Conservation (phyloP, 1,139 yeast species). For the Debaryomycetaceae sp. region DNA sequence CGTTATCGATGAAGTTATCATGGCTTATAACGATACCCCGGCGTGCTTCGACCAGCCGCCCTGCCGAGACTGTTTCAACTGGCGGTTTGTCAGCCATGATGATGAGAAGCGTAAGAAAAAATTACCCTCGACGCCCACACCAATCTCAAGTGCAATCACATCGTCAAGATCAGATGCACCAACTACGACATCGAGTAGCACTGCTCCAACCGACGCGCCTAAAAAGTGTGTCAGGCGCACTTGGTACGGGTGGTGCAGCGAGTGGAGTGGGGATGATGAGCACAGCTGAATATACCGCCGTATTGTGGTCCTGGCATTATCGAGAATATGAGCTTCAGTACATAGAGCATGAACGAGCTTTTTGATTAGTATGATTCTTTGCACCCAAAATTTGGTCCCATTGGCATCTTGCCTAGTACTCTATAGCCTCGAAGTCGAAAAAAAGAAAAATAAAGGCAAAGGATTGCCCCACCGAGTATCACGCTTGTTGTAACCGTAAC, state of each 20-base stretch:
- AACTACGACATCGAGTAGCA: constrained; percentile 3
- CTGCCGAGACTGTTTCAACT: constrained; percentile 84
- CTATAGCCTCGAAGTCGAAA: background rate
- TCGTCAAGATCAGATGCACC: constrained; percentile 3
- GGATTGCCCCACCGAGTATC: too few species aligned
- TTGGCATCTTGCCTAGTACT: too few species aligned
- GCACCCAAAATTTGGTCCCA: too few species aligned
- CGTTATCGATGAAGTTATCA: constrained; percentile 78
- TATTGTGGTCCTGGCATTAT: too few species aligned
- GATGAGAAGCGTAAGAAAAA: constrained; percentile 33
- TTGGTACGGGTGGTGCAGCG: constrained; percentile 46
- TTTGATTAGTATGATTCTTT: too few species aligned
- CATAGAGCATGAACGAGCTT: background rate
- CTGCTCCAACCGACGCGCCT: constrained; percentile 17
- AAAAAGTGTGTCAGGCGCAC: constrained; percentile 38
- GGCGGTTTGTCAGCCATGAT: constrained; percentile 70
- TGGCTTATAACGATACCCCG: constrained; percentile 74
- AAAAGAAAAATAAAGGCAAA: background rate
- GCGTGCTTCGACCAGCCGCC: constrained; percentile 71
- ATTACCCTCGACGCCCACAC: constrained; percentile 38
- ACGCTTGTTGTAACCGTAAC: too few species aligned
- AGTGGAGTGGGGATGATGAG: constrained; percentile 33
- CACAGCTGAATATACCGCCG: too few species aligned
- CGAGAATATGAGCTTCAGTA: too few species aligned
- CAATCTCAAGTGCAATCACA: constrained; percentile 26